A percentile compares a stretch with the other conserved stretches of the same genome.
Evolutionary conservation across 768 basidiomycete genomes (phyloP).

Genomic region (Amanita phalloides): DNA sequence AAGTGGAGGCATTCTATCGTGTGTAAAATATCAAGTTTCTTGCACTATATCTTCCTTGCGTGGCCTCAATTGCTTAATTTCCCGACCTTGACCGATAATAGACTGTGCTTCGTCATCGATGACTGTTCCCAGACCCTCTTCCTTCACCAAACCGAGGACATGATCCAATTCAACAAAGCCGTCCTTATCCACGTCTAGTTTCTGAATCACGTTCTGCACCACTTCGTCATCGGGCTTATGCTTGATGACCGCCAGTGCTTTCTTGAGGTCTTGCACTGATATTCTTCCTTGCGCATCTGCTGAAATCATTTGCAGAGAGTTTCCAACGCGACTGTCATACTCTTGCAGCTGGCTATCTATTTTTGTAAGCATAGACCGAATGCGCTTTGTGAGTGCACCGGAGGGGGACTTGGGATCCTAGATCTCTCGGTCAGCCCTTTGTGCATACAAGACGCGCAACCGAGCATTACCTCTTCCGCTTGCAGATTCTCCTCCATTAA

Average conservation of each 20-base stretch:
- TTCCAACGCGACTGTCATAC: slow-evolving; percentile 84
- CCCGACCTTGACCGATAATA: slow-evolving; percentile 73
- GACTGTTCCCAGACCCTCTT: slow-evolving; percentile 81
- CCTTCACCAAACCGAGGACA: slow-evolving; percentile 78
- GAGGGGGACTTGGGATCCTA: slow-evolving; percentile 74
- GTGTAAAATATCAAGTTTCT: slow-evolving; percentile 28
- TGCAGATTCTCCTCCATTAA: slow-evolving; percentile 93
- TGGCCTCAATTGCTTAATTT: slow-evolving; percentile 72
- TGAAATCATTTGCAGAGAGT: slow-evolving; percentile 77
- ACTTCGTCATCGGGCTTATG: slow-evolving; percentile 88
- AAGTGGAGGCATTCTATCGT: neutral
- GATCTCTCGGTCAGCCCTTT: neutral
- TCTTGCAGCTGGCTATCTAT: slow-evolving; percentile 87
- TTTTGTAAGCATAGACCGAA: slow-evolving; percentile 91
- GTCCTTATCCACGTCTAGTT: slow-evolving; percentile 93
- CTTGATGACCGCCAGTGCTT: slow-evolving; percentile 87
- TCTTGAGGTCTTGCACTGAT: slow-evolving; percentile 79
- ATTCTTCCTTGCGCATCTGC: slow-evolving; percentile 83
- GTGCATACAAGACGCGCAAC: neutral
- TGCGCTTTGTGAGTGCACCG: slow-evolving; percentile 88
- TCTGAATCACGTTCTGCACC: slow-evolving; percentile 78
- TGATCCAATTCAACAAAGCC: slow-evolving; percentile 94
- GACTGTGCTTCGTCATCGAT: slow-evolving; percentile 79
- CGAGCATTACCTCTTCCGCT: slow-evolving; percentile 61
- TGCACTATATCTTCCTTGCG: slow-evolving; percentile 95